Percentiles rank a stretch among this genome's conserved stretches.
Evolutionary conservation across 2,329 filamentous ascomycete genomes (phyloP).

Genomic region (Cladophialophora yegresii): DNA sequence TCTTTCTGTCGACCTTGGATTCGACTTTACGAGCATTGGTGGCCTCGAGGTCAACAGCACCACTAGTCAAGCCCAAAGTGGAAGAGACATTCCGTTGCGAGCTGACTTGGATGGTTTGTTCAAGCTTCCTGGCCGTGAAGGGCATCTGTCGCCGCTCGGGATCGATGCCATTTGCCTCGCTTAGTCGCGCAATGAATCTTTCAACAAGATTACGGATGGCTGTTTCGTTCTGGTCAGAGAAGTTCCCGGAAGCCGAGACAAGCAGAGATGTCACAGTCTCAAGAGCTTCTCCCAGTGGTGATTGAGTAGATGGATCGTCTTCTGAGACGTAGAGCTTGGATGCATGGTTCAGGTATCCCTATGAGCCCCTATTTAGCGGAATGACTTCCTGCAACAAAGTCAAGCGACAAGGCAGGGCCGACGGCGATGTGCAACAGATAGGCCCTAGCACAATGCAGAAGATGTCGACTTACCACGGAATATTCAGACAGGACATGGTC

Average conservation of each 20-base stretch:
- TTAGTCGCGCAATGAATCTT: constrained; percentile 84
- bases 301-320: constrained; percentile 65
- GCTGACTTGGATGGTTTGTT: constrained; percentile 93
- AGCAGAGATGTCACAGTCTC: constrained; percentile 82
- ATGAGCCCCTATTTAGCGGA: neutral
- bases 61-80: constrained; percentile 82
- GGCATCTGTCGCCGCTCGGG: constrained; percentile 69
- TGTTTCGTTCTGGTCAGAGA: constrained; percentile 69
- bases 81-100: constrained; percentile 95
- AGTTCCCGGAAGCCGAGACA: constrained; percentile 86
- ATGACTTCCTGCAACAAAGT: neutral
- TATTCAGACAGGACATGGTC: constrained; percentile 89
- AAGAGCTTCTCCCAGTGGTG: constrained; percentile 82
- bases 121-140: constrained; percentile 77
- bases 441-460: neutral
- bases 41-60: constrained; percentile 86
- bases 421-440: neutral
- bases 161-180: constrained; percentile 68
- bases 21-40: constrained; percentile 92
- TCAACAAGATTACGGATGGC: constrained; percentile 81
- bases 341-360: constrained; percentile 89
- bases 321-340: constrained; percentile 80
- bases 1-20: constrained; percentile 96
- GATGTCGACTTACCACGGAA: constrained; percentile 60
- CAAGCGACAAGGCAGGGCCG: neutral